phyloP scores from a whole-genome alignment of 208 protist species.

The Crithidia brevicula region DNA sequence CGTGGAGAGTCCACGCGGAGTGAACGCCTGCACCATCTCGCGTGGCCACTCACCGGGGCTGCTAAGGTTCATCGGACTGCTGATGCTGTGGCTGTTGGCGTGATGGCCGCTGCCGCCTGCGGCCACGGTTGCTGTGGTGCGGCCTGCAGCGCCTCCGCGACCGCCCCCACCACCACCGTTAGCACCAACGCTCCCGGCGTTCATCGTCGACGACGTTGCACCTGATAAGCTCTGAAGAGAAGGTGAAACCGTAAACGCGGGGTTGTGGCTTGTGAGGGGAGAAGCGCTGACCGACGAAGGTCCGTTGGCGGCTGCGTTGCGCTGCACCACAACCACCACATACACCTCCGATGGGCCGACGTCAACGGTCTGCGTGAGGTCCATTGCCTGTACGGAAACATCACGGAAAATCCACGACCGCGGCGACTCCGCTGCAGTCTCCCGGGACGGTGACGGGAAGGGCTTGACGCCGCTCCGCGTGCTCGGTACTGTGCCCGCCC shows the following conservation, averaged over 20 bases:
- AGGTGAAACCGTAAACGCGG: too few species aligned
- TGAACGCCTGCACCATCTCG: slow-evolving; percentile 61
- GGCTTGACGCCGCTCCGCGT: too few species aligned
- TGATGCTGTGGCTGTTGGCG: not conserved
- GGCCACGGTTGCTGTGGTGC: too few species aligned
- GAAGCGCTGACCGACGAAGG: not conserved
- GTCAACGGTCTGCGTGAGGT: slow-evolving; percentile 37
- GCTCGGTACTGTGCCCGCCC: not conserved
- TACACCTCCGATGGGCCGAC: slow-evolving; percentile 52
- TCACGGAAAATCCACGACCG: slow-evolving; percentile 31
- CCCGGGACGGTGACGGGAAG: too few species aligned
- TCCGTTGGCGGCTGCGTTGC: slow-evolving; percentile 13
- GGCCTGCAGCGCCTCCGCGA: too few species aligned
- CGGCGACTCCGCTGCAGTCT: slow-evolving; percentile 24
- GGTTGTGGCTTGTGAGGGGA: not conserved
- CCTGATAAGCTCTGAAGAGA: too few species aligned
- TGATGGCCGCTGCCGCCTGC: too few species aligned
- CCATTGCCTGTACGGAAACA: slow-evolving; percentile 44
- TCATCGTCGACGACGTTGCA: too few species aligned
- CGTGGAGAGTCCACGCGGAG: slow-evolving; percentile 60
- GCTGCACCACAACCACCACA: slow-evolving; percentile 67
- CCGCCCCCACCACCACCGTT: too few species aligned
- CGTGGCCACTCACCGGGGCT: slow-evolving; percentile 45
- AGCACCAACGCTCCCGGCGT: too few species aligned
- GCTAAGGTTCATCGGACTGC: too few species aligned